Evolutionary conservation across 2,329 filamentous ascomycete species (phyloP).

Genomic region (Beauveria sp.): DNA sequence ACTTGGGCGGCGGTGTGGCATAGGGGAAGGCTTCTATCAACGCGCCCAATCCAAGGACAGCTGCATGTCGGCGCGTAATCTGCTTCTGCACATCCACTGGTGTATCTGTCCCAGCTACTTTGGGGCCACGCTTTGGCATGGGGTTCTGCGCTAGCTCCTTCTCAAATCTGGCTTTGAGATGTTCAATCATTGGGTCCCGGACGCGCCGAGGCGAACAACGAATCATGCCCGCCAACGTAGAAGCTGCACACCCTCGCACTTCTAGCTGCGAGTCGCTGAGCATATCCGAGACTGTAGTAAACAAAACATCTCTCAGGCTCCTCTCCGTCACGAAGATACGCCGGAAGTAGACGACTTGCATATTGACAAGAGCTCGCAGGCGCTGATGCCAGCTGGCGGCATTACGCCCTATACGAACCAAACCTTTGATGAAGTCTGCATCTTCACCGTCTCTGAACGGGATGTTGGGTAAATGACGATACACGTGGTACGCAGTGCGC

Average conservation of each 20-base stretch:
- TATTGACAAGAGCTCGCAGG: constrained; percentile 89
- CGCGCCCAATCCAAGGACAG: constrained; percentile 83
- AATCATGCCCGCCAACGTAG: constrained; percentile 94
- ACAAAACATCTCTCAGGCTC: constrained; percentile 69
- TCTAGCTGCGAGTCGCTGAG: constrained; percentile 85
- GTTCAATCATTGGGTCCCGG: constrained; percentile 67
- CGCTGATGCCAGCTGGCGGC: constrained; percentile 92
- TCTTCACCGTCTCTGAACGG: constrained; percentile 85
- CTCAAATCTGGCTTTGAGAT: constrained; percentile 74
- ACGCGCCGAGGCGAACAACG: constrained; percentile 80
- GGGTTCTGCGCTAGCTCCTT: constrained; percentile 73
- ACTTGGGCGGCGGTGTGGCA: constrained; percentile 78
- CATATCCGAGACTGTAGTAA: constrained; percentile 94
- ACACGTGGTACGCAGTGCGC: constrained; percentile 90
- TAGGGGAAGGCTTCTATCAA: constrained; percentile 96
- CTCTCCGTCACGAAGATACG: constrained; percentile 79
- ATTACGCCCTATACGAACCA: constrained; percentile 80
- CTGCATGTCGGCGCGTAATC: constrained; percentile 77
- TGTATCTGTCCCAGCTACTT: constrained; percentile 57
- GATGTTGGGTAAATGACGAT: constrained; percentile 91
- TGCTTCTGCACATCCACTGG: constrained; percentile 65
- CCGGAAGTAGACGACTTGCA: constrained; percentile 97
- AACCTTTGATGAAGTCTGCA: constrained; percentile 70
- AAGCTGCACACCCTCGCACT: constrained; percentile 85
- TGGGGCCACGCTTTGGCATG: constrained; percentile 65